Evolutionary conservation across 129 eudicot genomes (phyloP), one percentile per base, ranked within the genome.

Genomic region (Pseudognaphalium luteoalbum): DNA sequence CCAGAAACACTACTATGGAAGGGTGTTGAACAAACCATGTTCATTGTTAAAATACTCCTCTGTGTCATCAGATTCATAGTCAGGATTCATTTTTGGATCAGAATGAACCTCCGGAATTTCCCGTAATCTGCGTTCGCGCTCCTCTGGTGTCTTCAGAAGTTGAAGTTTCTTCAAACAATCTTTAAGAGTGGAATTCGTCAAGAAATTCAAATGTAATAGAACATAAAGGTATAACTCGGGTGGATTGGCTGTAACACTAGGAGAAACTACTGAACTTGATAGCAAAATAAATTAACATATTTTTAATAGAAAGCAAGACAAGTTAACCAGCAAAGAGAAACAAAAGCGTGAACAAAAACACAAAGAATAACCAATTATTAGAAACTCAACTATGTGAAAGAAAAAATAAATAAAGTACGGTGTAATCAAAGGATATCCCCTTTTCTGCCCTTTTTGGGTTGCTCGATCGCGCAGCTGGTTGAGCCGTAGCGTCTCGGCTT

Each of bases 11-110:
- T 54, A 72, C 39, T 63, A 15, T n/a, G 34, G 16, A 34, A 75
- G 41, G 79, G 62, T 54, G 35, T 72, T 62, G 57, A 76, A 73
- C 78, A 32, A 71, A 94, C 98, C 98, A 57, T 81, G 88, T 75
- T 78, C 91, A 60, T 83, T 81, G 83, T 44, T 79, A 42, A 77
- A 79, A 69, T 72, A 71, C 71, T 71, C 81, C 82, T 79, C 88
- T 19, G 81, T 77, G 77, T 95, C 96, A 77, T 86, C 97, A 80
- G 94, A 91, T 76, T 86, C 96, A 80, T 84, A 89, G 56, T 81
- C 77, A 3, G 99, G 97, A 77, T 86, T 87, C 99, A 91, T 91
- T 58, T 87, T 89, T 68, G 99, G 97, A 85, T 91, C 99, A 54
- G 91, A 76, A 78, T 95, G 96, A 22, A 95, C 85, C 59, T 83